phyloP scores from a whole-genome alignment of 345 rosid species.

The Lagerstroemia speciosa region DNA sequence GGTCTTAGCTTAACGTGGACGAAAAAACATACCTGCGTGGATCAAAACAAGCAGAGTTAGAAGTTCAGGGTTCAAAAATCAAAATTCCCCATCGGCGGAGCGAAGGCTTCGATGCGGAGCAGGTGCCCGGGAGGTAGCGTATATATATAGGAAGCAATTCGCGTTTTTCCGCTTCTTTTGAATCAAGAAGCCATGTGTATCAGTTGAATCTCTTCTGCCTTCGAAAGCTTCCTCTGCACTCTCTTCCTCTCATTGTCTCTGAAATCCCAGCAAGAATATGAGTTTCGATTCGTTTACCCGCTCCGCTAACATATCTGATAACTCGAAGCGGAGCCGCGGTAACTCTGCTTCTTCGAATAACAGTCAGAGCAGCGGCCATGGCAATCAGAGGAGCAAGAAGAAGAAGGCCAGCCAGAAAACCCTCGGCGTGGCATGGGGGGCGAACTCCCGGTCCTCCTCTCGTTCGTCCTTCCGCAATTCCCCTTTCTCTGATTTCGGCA shows the following conservation, averaged over 20 bases:
- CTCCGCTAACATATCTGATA: slow-evolving; percentile 29
- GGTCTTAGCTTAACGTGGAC: no score
- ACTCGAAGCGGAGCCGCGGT: slow-evolving; percentile 50
- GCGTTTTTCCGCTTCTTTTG: slow-evolving; percentile 15
- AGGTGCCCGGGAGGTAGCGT: not conserved
- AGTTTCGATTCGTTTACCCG: slow-evolving; percentile 35
- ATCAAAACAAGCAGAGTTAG: not conserved
- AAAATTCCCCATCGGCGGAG: not conserved
- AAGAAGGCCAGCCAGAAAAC: slow-evolving; percentile 67
- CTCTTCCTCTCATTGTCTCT: slow-evolving; percentile 7
- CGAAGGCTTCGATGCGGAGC: not conserved
- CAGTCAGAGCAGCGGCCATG: slow-evolving; percentile 15
- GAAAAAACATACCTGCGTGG: not conserved
- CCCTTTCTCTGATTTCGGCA: slow-evolving; percentile 76
- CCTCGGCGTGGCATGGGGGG: slow-evolving; percentile 89
- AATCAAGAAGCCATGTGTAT: not conserved
- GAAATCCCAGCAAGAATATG: no score
- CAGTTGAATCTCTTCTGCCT: not conserved
- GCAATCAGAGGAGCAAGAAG: slow-evolving; percentile 16
- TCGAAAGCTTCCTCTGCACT: slow-evolving; percentile 17
- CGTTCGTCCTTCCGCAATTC: slow-evolving; percentile 60
- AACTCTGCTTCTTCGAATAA: slow-evolving; percentile 23
- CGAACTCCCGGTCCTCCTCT: slow-evolving; percentile 61
- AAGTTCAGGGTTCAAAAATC: not conserved
- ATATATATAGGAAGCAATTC: not conserved